Evolutionary conservation across 768 basidiomycete species (phyloP), one percentile per base, ranked within the genome.

Genomic region (Panaeolus cyanescens): DNA sequence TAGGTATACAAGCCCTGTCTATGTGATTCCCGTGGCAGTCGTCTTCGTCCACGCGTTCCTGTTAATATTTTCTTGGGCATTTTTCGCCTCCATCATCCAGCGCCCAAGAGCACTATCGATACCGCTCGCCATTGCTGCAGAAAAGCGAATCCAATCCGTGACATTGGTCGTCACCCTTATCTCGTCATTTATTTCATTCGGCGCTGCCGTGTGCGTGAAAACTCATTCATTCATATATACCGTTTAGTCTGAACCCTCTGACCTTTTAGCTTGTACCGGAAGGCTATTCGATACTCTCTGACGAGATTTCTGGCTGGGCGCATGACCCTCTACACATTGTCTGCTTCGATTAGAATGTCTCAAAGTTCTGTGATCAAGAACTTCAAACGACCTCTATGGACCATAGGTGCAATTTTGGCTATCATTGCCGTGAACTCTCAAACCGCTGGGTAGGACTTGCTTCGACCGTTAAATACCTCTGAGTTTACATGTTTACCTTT

Each of bases 131-230:
- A 59, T 55, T 10, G 58, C 33, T 42, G 66, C 59, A 22, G 50
- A 57, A 32, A 53, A 63, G 17, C 55, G 65, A 42, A 42, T 55
- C 9, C 68, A 67, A 55, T 55, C 62, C 15, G 64, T 69, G 13
- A 69, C 66, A 8, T 53, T 69, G 58, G 40, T 65, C 15, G 63
- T 66, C 13, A 64, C 68, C 13, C 56, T 67, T 9, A 58, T 65
- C 15, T 54, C 68, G 2, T 61, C 66, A 3, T 25, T 62, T 13
- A 40, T 69, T 19, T 63, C 68, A 2, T 39, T 62, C 10, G 20
- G 58, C 39, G 63, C 68, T 9, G 59, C 45, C 31, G 59, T 61
- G 68, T 69, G 55, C 31, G 66, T 68, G 8, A 10, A 31, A 13
- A 15, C n/a, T 59, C 12, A 37, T 55, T 20, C 12, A 8, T 28